phyloP scores from a whole-genome alignment of 352 stramenopile genomes.

The Globisporangium solare region DNA sequence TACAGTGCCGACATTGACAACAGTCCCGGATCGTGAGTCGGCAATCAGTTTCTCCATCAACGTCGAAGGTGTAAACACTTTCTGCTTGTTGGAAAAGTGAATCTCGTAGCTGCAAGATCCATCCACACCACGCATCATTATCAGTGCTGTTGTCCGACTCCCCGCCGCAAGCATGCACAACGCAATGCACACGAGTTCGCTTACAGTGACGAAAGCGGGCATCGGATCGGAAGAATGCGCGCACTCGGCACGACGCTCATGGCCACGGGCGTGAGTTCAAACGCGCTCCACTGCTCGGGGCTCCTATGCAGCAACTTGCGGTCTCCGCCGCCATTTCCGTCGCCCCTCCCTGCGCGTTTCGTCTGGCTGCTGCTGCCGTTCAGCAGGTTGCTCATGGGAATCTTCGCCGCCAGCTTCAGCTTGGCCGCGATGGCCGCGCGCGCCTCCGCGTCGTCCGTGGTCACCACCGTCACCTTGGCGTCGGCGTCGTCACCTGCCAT shows the following conservation, averaged over 20 bases:
- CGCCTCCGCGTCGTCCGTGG: slow-evolving; percentile 11
- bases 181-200: slow-evolving; percentile 9
- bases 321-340: slow-evolving; percentile 8
- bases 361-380: slow-evolving; percentile 7
- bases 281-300: slow-evolving; percentile 54
- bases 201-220: slow-evolving; percentile 75
- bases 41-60: slow-evolving; percentile 84
- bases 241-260: slow-evolving; percentile 42
- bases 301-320: slow-evolving; percentile 73
- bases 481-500: background rate
- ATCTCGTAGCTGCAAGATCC: slow-evolving; percentile 65
- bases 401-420: slow-evolving; percentile 13
- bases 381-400: slow-evolving; percentile 8
- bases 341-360: slow-evolving; percentile 2
- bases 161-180: background rate
- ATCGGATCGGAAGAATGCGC: slow-evolving; percentile 72
- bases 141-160: background rate
- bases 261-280: slow-evolving; percentile 52
- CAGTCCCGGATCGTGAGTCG: slow-evolving; percentile 43
- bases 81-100: slow-evolving; percentile 50
- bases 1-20: slow-evolving; percentile 70
- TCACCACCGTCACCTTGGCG: slow-evolving; percentile 4
- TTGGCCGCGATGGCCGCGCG: slow-evolving; percentile 19
- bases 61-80: slow-evolving; percentile 55
- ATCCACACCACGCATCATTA: slow-evolving; percentile 2